Evolutionary conservation across 257 asterid species (phyloP), one percentile per base, ranked within the genome.

Genomic region (Buddleja alternifolia): DNA sequence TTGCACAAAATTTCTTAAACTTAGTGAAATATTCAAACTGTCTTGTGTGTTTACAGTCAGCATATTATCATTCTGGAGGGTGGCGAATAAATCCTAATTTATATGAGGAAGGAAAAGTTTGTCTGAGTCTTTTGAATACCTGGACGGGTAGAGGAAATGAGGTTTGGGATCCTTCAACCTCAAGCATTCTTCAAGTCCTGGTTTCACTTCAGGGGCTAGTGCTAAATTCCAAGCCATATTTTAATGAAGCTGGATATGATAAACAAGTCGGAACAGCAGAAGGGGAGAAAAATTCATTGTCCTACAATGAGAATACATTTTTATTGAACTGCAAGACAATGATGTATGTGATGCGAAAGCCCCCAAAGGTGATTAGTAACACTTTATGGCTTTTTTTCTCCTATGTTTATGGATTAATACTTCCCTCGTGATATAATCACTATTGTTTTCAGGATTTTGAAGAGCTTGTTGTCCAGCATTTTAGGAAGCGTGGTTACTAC

Each of bases 101-200:
- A 52, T 94, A 94, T 3, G 99, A 94, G 92, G 99, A 94, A 79
- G 99, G 99, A 66, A 94, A 94, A 81, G 99, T 94, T 73, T 94
- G 99, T 81, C 98, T 94, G 19, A 94, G 99, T 83, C 92, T 94
- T 37, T 77, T 94, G 81, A 94, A 94, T 72, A 94, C 99, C n/a
- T 94, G 99, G 99, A 84, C 97, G 6, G 99, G 99, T 44, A 89
- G 87, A 80, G 99, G 99, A 72, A 94, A 94, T 59, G 99, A 94
- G 81, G 89, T 92, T 46, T 94, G 98, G 99, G 98, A 94, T 83
- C 81, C 96, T 72, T 83, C 94, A 70, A 86, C 99, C 17, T 92
- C 98, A 0, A 94, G 98, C 83, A 94, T 92, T 81, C 97, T 94
- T 80, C 99, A 92, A 83, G 95, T 94, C 45, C 88, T 94, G 51